A percentile compares a stretch with the other conserved stretches of the same genome.
phyloP scores from a whole-genome alignment of 1,284 basidiomycete genomes.

The Trichosporon ovoides region DNA sequence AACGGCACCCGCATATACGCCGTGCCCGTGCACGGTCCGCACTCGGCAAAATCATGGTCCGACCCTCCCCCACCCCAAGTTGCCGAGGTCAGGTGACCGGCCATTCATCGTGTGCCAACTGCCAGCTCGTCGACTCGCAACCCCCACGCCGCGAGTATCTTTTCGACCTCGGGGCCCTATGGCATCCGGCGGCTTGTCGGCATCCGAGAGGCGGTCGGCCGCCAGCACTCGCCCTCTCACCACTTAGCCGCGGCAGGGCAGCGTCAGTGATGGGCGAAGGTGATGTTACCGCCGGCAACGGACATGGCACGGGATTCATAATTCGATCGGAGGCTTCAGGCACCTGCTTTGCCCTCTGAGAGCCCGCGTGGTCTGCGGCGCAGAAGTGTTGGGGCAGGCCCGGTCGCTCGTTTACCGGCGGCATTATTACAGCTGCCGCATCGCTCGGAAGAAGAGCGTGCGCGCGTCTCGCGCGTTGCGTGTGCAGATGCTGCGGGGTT shows the following conservation, averaged over 20 bases:
- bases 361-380: background rate
- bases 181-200: too few species aligned
- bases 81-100: slow-evolving; percentile 3
- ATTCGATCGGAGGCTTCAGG: slow-evolving; percentile 1
- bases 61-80: slow-evolving; percentile 1
- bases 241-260: background rate
- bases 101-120: background rate
- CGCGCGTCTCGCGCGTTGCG: too few species aligned
- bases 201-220: too few species aligned
- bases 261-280: background rate
- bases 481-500: background rate
- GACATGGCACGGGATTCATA: slow-evolving; percentile 4
- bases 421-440: background rate
- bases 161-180: background rate
- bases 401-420: background rate
- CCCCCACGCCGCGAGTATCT: too few species aligned
- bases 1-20: background rate
- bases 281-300: slow-evolving; percentile 5
- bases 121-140: too few species aligned
- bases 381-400: background rate
- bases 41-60: background rate
- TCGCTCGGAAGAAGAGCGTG: too few species aligned
- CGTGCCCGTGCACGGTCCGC: background rate
- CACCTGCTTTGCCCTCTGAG: background rate
- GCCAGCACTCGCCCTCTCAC: too few species aligned